Evolutionary conservation across 805 yeast species (phyloP), one percentile per base, ranked within the genome.

Genomic region (Spathaspora gorwiae): DNA sequence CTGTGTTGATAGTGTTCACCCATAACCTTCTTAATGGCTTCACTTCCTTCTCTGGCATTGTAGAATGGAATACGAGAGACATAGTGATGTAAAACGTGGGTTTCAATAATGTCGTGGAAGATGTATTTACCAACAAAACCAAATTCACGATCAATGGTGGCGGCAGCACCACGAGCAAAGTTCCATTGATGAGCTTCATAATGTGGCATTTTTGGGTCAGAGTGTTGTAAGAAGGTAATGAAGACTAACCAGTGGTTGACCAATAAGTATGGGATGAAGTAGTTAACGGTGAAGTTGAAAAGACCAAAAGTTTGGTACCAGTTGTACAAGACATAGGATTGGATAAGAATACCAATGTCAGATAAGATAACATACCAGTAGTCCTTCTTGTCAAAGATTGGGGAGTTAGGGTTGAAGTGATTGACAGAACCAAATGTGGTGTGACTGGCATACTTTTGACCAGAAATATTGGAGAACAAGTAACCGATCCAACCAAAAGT

Each of bases 221-320:
- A 78, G 70, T 87, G 96, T 66, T 87, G 96, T 57, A 87, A 76
- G 65, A 70, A 88, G 35, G 96, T 87, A 64, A 87, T 85, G 66
- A 85, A 85, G 38, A 88, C 95, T 53, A 87, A 74, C 96, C 96
- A 87, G 70, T 88, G 95, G 79, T 87, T 87, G 53, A 84, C 89
- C 68, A 83, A 83, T 43, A 85, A 53, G 68, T 83, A 87, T 31
- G 96, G 96, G 34, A 87, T 51, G 50, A 83, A 72, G 84, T 89
- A 87, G 73, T 83, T 78, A 52, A 86, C 74, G 45, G 80, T 62
- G 49, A 83, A 68, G 60, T 78, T 75, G 68, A 80, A 82, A 35
- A 68, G 72, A 35, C 95, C 95, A 59, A 76, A 82, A 50, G 65
- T 66, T 55, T 78, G 65, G 63, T 76, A 72, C 82, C 87, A 81